Percentiles rank a stretch among this genome's conserved stretches.
Evolutionary conservation across 495 filamentous ascomycete genomes (phyloP).

Genomic region (Collariella sp.): DNA sequence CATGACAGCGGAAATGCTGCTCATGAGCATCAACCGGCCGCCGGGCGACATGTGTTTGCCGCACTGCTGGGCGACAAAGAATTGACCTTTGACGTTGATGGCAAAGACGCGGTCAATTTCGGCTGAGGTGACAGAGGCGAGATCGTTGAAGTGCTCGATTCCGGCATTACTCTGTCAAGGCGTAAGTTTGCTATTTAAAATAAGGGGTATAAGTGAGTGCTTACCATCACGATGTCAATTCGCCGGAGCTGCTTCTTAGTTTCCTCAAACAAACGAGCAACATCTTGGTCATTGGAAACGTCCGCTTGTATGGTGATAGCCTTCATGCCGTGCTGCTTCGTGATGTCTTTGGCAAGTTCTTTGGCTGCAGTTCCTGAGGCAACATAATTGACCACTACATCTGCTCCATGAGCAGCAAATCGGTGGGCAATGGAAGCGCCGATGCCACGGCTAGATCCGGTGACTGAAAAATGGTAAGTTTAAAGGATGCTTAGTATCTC

Average conservation of each 20-base stretch:
- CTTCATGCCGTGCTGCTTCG: background rate
- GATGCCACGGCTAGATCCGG: background rate
- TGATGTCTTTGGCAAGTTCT: background rate
- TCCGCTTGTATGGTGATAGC: background rate
- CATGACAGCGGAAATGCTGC: background rate
- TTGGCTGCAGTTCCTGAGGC: background rate
- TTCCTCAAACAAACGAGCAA: background rate
- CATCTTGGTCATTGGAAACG: background rate
- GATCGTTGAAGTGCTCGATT: background rate
- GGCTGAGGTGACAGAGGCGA: background rate
- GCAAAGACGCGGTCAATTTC: conserved; percentile 2
- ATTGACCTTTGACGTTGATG: conserved; percentile 7
- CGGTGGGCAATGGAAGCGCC: background rate
- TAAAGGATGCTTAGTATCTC: background rate
- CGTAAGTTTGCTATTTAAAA: background rate
- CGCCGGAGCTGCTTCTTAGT: background rate
- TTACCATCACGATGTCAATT: conserved; percentile 1
- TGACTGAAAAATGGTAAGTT: background rate
- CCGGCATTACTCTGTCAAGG: background rate
- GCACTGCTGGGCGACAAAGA: conserved; percentile 5
- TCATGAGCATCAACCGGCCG: background rate
- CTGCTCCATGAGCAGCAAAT: background rate
- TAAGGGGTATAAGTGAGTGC: no score
- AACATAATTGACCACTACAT: background rate
- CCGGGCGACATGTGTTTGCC: background rate